These are phyloP conservation scores for Pyrenophora tritici-repentis DNA, from an alignment of 2,329 filamentous ascomycete species.

Conservation along the genomic window DNA sequence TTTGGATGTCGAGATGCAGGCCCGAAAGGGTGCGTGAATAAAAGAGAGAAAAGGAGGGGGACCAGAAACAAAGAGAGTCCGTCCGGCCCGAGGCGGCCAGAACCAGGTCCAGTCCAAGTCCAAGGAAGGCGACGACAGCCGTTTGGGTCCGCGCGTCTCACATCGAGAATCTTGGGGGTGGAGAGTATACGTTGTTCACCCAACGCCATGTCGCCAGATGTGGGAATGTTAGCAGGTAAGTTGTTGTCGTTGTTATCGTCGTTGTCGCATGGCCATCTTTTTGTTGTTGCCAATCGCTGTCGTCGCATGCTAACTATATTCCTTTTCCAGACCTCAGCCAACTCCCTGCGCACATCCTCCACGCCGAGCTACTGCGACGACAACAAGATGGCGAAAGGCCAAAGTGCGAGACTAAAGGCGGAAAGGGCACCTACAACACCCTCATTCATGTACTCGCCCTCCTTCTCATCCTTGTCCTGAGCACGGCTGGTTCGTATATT, in stretches of 20 bases:
- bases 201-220: conserved; percentile 23
- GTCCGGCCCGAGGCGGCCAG: conserved; percentile 15
- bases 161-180: too few species aligned
- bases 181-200: conserved; percentile 3
- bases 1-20: neutral
- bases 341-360: conserved; percentile 52
- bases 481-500: conserved; percentile 54
- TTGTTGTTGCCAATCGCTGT: neutral
- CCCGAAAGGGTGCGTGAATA: neutral
- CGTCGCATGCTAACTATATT: conserved; percentile 19
- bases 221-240: conserved; percentile 25
- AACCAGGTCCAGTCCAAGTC: neutral
- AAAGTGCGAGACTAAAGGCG: conserved; percentile 57
- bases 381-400: conserved; percentile 52
- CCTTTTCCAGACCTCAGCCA: conserved; percentile 34
- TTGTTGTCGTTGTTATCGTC: neutral
- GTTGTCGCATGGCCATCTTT: neutral
- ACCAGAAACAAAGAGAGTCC: conserved; percentile 24
- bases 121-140: conserved; percentile 3
- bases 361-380: conserved; percentile 56
- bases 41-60: conserved; percentile 11
- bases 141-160: conserved; percentile 8
- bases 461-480: conserved; percentile 61
- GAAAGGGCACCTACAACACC: conserved; percentile 58
- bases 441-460: conserved; percentile 63